These are phyloP conservation scores for Tuber indicum DNA, from an alignment of 495 filamentous ascomycete species.

Conservation along the genomic window DNA sequence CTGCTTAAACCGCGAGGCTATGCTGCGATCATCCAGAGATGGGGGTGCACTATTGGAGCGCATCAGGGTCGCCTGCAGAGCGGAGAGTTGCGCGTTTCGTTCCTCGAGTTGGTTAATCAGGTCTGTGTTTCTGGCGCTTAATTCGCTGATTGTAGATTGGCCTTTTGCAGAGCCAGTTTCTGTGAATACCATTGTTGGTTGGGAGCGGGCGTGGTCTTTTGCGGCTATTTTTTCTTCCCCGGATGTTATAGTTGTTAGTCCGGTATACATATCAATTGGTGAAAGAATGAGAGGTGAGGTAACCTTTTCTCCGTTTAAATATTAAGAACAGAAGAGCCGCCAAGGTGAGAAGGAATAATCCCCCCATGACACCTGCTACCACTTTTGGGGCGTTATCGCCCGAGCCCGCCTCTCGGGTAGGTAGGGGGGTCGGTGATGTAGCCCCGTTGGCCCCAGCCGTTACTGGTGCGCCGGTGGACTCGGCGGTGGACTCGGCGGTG, in stretches of 20 bases:
- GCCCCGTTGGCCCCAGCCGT: too few species aligned
- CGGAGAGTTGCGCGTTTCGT: neutral
- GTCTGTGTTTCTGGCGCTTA: neutral
- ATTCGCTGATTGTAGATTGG: neutral
- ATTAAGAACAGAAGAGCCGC: slow-evolving; percentile 2
- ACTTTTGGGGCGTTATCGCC: neutral
- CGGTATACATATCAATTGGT: neutral
- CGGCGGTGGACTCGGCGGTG: too few species aligned
- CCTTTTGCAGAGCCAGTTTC: neutral
- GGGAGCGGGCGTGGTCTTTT: neutral
- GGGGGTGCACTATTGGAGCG: neutral
- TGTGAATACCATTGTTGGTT: neutral
- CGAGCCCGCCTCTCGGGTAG: neutral
- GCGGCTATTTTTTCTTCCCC: neutral
- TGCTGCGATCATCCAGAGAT: slow-evolving; percentile 9
- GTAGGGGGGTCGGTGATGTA: too few species aligned
- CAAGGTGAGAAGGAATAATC: slow-evolving; percentile 4
- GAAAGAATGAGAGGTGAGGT: neutral
- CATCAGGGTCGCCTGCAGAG: neutral
- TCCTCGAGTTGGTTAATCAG: neutral
- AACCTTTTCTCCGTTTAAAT: neutral
- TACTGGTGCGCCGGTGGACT: too few species aligned
- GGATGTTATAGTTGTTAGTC: neutral
- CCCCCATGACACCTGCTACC: neutral
- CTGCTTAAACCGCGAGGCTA: slow-evolving; percentile 8